A percentile compares a stretch with the other conserved stretches of the same genome.
These are phyloP conservation scores for Plasmopara halstedii DNA, from an alignment of 352 stramenopile species.

Conservation along the genomic window DNA sequence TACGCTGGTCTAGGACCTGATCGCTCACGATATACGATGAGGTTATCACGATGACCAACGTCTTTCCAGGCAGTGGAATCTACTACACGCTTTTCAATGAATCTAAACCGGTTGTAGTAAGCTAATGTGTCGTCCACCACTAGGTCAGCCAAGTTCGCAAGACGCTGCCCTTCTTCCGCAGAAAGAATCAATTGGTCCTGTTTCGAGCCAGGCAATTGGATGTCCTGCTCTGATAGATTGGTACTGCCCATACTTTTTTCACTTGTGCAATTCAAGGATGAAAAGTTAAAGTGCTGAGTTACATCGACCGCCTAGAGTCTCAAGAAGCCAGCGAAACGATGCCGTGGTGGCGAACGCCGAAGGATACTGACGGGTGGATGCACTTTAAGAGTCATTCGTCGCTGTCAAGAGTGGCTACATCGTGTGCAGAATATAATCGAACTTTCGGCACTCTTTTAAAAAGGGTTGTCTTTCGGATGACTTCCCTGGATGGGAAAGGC, in stretches of 20 bases:
- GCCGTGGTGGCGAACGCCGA: too few species aligned
- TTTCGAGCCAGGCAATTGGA: neutral
- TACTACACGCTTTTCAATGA: conserved; percentile 26
- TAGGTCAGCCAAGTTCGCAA: conserved; percentile 25
- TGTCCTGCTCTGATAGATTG: neutral
- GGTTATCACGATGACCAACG: conserved; percentile 33
- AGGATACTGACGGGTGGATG: too few species aligned
- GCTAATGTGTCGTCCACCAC: conserved; percentile 34
- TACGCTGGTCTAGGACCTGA: conserved; percentile 19
- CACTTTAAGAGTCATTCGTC: too few species aligned
- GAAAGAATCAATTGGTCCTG: conserved; percentile 20
- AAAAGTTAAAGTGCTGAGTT: neutral
- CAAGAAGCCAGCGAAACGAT: neutral
- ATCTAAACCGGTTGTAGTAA: conserved; percentile 29
- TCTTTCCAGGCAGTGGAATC: conserved; percentile 34
- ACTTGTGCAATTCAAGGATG: neutral
- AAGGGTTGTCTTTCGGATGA: too few species aligned
- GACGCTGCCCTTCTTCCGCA: conserved; percentile 9
- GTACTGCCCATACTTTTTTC: neutral
- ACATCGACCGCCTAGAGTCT: neutral
- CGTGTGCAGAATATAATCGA: too few species aligned
- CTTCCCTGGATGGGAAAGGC: too few species aligned
- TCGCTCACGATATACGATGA: conserved; percentile 39
- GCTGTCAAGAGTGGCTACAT: too few species aligned
- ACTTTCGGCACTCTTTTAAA: too few species aligned